Base-by-base conservation (phyloP, 257 asterid species). In the Rhazya stricta region DNA sequence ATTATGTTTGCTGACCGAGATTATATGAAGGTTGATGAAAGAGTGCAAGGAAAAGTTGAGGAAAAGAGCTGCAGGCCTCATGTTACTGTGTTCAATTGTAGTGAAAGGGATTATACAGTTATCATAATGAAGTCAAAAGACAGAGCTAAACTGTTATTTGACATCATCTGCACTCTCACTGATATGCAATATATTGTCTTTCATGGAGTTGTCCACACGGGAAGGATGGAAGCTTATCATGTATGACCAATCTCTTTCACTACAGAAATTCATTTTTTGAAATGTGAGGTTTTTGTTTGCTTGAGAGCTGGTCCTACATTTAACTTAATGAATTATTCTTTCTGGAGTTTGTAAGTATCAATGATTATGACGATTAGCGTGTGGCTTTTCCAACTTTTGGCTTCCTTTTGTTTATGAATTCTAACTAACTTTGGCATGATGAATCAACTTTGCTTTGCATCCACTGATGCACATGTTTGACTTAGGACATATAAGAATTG, bases 1-100 rank as follows among this genome's bases (percentile, higher is more conserved):
- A 89, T 91, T 57, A 91, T 89, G 96, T 88, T 89, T 83, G 96
- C 88, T 54, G 97, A 88, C 83, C 81, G 97, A 63, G 97, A 91
- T 83, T 88, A 88, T 76, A 37, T 65, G 70, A 65, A 19, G 29
- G 48, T 65, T 39, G 87, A 81, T 39, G 87, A 81, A 46, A 74
- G 80, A 74, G 82, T 74, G 74, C 78, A 69, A 68, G 53, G 77
- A 21, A 76, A 67, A 66, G 68, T 72, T 73, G 81, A 80, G 75
- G 88, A 83, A 41, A 82, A 81, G 83, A 78, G 78, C 65, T 79
- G 84, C 45, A 78, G 87, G 39, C 89, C 97, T 75, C 85, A 81
- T 78, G 88, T 89, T 32, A 84, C 76, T 63, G 88, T 88, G 15
- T 85, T 89, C 19, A 82, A 88, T 81, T 91, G 96, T 73, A 78